Evolutionary conservation across 768 basidiomycete species (phyloP).

Genomic region (Leccinum boreale): DNA sequence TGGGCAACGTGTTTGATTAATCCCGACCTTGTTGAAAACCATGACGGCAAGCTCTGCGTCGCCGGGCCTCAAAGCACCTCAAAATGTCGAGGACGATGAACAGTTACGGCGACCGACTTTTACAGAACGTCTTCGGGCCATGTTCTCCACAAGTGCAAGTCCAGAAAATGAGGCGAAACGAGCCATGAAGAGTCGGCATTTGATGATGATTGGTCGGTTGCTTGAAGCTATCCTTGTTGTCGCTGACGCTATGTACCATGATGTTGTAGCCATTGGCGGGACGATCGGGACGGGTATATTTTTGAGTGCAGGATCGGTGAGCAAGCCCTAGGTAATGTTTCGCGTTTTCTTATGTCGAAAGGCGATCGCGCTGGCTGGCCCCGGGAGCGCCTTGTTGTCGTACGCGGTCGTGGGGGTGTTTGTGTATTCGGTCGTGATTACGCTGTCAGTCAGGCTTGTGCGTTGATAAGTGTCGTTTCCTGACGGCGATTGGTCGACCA

Average conservation of each 20-base stretch:
- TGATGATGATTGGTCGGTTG: slow-evolving; percentile 41
- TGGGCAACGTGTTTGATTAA: not conserved
- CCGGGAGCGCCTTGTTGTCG: slow-evolving; percentile 58
- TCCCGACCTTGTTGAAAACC: not conserved
- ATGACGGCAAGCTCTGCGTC: not conserved
- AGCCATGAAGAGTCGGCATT: slow-evolving; percentile 39
- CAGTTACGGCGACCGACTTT: not conserved
- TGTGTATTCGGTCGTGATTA: slow-evolving; percentile 58
- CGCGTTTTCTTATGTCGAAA: slow-evolving; percentile 11
- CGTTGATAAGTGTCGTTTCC: not conserved
- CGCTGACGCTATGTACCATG: not conserved
- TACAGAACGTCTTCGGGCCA: not conserved
- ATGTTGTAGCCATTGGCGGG: slow-evolving; percentile 45
- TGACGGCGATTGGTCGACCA: not conserved
- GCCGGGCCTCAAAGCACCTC: not conserved
- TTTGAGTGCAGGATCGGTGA: slow-evolving; percentile 53
- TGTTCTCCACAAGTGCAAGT: slow-evolving; percentile 9
- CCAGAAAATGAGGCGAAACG: slow-evolving; percentile 33
- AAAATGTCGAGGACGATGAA: not conserved
- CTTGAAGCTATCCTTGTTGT: not conserved
- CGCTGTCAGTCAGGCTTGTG: slow-evolving; percentile 39
- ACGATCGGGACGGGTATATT: slow-evolving; percentile 63
- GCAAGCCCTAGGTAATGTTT: slow-evolving; percentile 9
- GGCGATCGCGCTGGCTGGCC: slow-evolving; percentile 56
- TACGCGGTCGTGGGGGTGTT: slow-evolving; percentile 59